Evolutionary conservation across 306 rosid genomes (phyloP).

Genomic region (Styphnolobium japonicum): DNA sequence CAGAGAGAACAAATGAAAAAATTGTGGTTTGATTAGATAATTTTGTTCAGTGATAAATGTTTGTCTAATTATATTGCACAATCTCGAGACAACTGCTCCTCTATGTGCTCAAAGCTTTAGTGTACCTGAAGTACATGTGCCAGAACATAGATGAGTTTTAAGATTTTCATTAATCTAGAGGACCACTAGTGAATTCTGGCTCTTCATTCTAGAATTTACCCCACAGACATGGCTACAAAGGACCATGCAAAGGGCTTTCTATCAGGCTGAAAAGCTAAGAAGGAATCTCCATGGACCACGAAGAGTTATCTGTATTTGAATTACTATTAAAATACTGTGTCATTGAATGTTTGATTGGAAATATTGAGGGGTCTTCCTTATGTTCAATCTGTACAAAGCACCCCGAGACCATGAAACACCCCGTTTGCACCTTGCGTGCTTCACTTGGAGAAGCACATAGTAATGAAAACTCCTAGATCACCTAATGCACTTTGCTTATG

Average conservation of each 20-base stretch:
- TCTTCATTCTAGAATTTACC: conserved; percentile 12
- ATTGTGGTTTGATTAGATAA: background rate
- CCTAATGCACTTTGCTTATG: background rate
- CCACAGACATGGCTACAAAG: background rate
- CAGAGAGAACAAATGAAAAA: background rate
- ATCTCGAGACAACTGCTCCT: background rate
- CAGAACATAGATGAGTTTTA: background rate
- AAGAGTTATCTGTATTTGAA: background rate
- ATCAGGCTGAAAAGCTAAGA: conserved; percentile 7
- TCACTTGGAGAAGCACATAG: background rate
- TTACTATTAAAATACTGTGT: background rate
- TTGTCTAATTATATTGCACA: background rate
- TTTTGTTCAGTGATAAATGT: background rate
- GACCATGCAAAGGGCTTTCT: background rate
- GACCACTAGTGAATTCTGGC: conserved; percentile 3
- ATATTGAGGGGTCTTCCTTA: background rate
- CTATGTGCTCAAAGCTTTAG: background rate
- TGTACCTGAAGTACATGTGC: background rate
- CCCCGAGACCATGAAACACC: background rate
- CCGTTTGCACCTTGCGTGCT: background rate
- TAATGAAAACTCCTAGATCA: background rate
- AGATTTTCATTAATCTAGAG: background rate
- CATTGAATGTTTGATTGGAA: background rate
- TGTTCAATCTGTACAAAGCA: conserved; percentile 5
- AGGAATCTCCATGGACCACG: conserved; percentile 26